Conservation (phyloP, 148 eudicot genomes). For the Limonium bicolor region DNA sequence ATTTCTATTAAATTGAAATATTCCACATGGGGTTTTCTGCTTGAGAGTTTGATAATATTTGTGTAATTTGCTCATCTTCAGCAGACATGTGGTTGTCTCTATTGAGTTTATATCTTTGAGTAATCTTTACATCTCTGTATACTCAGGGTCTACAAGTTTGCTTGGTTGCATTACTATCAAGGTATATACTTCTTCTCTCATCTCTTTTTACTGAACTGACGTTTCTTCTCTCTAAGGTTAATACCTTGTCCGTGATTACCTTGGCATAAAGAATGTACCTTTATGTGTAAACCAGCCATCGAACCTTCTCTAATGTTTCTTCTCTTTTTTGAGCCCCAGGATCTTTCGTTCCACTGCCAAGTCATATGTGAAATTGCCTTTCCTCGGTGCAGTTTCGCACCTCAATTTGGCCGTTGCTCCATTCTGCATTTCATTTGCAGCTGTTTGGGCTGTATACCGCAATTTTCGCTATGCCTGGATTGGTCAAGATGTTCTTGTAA, state of each 20-base stretch:
- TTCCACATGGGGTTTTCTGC: no score
- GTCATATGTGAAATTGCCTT: constrained; percentile 55
- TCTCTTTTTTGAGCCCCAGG: constrained; percentile 36
- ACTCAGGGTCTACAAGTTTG: constrained; percentile 71
- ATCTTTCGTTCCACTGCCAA: constrained; percentile 38
- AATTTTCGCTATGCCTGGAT: constrained; percentile 56
- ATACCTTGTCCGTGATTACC: no score
- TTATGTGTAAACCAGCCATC: no score
- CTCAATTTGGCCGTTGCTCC: constrained; percentile 71
- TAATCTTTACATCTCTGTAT: constrained; percentile 1
- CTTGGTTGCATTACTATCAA: constrained; percentile 55
- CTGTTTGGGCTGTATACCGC: constrained; percentile 59
- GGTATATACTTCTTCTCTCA: constrained; percentile 19
- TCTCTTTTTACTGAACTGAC: neutral
- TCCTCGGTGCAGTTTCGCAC: constrained; percentile 63
- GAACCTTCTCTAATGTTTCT: no score
- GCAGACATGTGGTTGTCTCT: no score
- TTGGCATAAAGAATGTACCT: no score
- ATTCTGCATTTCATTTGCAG: constrained; percentile 69
- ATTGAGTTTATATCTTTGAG: no score
- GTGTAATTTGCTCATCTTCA: no score
- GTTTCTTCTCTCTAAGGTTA: no score
- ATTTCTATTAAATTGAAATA: no score
- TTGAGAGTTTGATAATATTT: no score
- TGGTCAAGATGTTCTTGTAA: constrained; percentile 92